phyloP scores from a whole-genome alignment of 2,329 filamentous ascomycete species.

The Stagonosporopsis cucurbitacearum region DNA sequence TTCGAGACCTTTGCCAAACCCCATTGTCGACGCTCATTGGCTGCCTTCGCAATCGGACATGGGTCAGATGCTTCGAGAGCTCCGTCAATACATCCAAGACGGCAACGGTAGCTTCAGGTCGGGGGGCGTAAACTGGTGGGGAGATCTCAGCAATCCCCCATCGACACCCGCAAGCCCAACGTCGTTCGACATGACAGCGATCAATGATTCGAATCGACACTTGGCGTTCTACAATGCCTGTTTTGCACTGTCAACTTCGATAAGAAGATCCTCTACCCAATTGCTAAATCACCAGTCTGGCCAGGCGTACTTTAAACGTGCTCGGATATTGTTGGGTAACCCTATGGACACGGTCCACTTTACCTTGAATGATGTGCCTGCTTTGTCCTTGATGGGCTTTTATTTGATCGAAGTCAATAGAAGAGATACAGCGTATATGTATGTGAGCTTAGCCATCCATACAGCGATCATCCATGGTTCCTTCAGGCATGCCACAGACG shows the following conservation, averaged over 20 bases:
- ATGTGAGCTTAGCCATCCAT: conserved; percentile 35
- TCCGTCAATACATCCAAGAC: conserved; percentile 34
- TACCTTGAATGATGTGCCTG: conserved; percentile 32
- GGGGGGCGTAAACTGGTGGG: conserved; percentile 38
- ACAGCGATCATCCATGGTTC: conserved; percentile 37
- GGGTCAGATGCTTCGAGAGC: conserved; percentile 29
- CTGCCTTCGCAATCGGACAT: conserved; percentile 30
- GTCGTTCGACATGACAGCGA: conserved; percentile 25
- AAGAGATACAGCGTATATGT: conserved; percentile 36
- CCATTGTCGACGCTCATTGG: conserved; percentile 35
- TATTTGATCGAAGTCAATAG: conserved; percentile 41
- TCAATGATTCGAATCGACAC: conserved; percentile 24
- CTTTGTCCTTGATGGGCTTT: conserved; percentile 35
- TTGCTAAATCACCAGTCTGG: conserved; percentile 27
- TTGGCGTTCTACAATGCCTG: conserved; percentile 37
- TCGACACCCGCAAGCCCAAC: conserved; percentile 17
- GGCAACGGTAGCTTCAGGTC: conserved; percentile 31
- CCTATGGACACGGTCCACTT: conserved; percentile 36
- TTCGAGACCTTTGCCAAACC: conserved; percentile 34
- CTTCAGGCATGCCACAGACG: conserved; percentile 27
- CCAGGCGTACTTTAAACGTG: conserved; percentile 36
- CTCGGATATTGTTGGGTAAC: conserved; percentile 34
- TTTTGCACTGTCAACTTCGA: conserved; percentile 32
- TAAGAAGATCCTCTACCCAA: conserved; percentile 22
- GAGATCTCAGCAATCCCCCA: conserved; percentile 28